Evolutionary conservation across 805 yeast species (phyloP).

Genomic region (Candida oleophila): DNA sequence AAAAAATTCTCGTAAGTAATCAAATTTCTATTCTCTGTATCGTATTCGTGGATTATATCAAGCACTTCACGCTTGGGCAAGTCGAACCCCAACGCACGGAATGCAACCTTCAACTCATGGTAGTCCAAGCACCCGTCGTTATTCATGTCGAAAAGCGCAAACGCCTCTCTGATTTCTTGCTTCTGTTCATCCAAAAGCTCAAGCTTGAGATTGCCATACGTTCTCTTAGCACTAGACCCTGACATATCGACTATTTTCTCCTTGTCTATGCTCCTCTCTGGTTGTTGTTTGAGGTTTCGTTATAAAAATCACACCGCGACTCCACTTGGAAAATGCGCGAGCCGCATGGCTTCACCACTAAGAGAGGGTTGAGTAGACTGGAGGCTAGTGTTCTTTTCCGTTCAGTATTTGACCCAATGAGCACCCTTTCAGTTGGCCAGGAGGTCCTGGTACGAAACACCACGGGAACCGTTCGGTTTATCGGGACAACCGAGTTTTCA

Average conservation of each 20-base stretch:
- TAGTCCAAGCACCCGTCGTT: slow-evolving; percentile 86
- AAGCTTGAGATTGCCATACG: slow-evolving; percentile 46
- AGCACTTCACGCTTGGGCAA: slow-evolving; percentile 72
- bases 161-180: slow-evolving; percentile 90
- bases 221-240: slow-evolving; percentile 13
- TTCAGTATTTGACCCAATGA: too few species aligned
- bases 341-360: too few species aligned
- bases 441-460: slow-evolving; percentile 37
- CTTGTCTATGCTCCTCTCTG: not conserved
- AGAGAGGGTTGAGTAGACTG: too few species aligned
- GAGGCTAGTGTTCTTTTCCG: too few species aligned
- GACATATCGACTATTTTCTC: not conserved
- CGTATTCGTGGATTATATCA: slow-evolving; percentile 76
- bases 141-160: slow-evolving; percentile 87
- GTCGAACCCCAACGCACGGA: slow-evolving; percentile 91
- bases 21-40: slow-evolving; percentile 67
- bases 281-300: not conserved
- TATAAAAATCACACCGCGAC: not conserved
- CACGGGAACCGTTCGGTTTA: slow-evolving; percentile 46
- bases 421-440: slow-evolving; percentile 18
- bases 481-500: slow-evolving; percentile 59
- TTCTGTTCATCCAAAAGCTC: slow-evolving; percentile 84
- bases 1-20: slow-evolving; percentile 82
- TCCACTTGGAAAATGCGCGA: not conserved
- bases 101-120: slow-evolving; percentile 91